Base-by-base conservation (phyloP, 1,284 basidiomycete genomes). In the Cryptococcus depauperatus region DNA sequence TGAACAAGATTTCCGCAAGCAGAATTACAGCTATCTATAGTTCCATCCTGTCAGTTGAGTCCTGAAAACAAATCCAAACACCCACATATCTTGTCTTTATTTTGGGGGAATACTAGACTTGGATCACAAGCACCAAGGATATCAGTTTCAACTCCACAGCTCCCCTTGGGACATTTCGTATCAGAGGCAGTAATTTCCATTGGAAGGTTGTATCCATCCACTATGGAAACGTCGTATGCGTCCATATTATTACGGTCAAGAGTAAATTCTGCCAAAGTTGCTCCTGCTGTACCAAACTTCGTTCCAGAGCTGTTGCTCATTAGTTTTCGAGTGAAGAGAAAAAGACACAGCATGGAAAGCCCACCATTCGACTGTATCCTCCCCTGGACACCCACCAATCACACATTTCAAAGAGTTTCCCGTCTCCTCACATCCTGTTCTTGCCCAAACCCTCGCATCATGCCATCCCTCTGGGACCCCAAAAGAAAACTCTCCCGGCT, bases 171-270 rank as follows among this genome's bases (percentile, higher is more conserved):
- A 23, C 58, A 60, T 8, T 42, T 37, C 6, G 46, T 26, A 32
- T 49, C 49, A 16, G 50, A 45, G 4, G 51, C 37, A 0, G 43
- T 48, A 40, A 60, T 58, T 6, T 29, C 41, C 47, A 60, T 52
- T 1, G 54, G 50, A 16, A 60, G 42, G 21, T 56, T 60, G 35
- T 54, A 60, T 29, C 56, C 56, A 22, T 59, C 54, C 2, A 57
- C 54, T 37, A 59, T 59, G 4, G 58, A 59, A 9, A 60, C 52
- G 41, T 60, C 58, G 40, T 52, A 58, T 14, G 41, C 51, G 35
- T 60, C 58, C 5, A 14, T 21, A 10, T 16, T 25, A 21, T 27
- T 37, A 5, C 28, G 18, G 37, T 32, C 33, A 5, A 56, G 13
- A 4, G 41, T 52, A 29, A 56, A 51, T 35, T 59, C 57, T 6